Base-by-base conservation (phyloP, 2,329 filamentous ascomycete species). In the Pseudomassariella vexata region DNA sequence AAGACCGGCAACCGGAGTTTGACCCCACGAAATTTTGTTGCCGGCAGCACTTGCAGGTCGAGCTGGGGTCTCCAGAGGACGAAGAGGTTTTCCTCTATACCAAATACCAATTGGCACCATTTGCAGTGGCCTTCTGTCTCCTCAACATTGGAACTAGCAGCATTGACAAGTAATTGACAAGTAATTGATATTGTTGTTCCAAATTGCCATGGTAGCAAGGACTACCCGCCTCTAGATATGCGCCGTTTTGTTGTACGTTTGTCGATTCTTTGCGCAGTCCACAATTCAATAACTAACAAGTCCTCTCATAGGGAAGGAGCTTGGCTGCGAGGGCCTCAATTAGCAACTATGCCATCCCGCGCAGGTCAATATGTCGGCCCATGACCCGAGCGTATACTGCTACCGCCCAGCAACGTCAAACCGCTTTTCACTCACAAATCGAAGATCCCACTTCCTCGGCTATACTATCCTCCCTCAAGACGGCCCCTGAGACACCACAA, bases 401-500 rank as follows among this genome's bases (percentile, higher is more conserved):
- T 15, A 24, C 34, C 19, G 11, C 23, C 11, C 25, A 17, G 15
- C 17, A 19, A 11, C 37, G 30, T 16, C 37, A 37, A 14, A 29
- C 19, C 5, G 34, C 37, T 17, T 39, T n/a, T 37, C 18, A 14
- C 29, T 39, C 34, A 12, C 30, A 32, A 24, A 9, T 39, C 5
- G 34, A 39, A n/a, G 16, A 34, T 22, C 10, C 15, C 4, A 3
- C 34, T n/a, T 28, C 37, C 12, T 20, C 34, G n/a, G 34, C 19
- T 11, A 23, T 39, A n/a, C 30, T 31, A 10, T 34, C 34, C 28
- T 34, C 24, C 37, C 5, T 24, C 15, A 32, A 32, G 6, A 10
- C 37, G 6, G 14, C 29, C n/a, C n/a, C n/a, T n/a, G n/a, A 26
- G 18, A 42, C 34, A 3, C 74, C 85, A 0, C 88, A 95, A 60